Evolutionary conservation across 192 early-diverging fungal species (phyloP).

Genomic region (Mortierella claussenii): DNA sequence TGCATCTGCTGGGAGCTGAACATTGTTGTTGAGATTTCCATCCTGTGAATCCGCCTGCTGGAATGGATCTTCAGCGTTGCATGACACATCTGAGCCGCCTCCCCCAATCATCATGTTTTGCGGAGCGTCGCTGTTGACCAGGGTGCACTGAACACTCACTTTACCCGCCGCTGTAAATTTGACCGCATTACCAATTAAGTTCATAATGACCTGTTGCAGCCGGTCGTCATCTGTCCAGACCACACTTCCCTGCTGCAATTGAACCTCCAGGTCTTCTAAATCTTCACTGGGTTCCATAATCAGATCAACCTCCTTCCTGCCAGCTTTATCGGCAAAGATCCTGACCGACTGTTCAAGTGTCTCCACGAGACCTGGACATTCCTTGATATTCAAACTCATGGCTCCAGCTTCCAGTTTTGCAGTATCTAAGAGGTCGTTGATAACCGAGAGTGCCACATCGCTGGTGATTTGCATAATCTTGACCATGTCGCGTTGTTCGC

Average conservation of each 20-base stretch:
- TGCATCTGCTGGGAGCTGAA: constrained; percentile 24
- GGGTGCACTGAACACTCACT: constrained; percentile 20
- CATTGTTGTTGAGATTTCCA: not conserved
- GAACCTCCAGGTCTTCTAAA: constrained; percentile 49
- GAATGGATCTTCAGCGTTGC: not conserved
- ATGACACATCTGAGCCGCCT: not conserved
- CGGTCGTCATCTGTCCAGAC: constrained; percentile 36
- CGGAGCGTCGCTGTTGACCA: not conserved
- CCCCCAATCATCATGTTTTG: not conserved
- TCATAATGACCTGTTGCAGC: constrained; percentile 58
- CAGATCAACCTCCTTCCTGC: constrained; percentile 54
- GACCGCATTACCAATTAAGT: constrained; percentile 65
- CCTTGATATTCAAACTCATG: constrained; percentile 54
- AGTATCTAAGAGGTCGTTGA: constrained; percentile 55
- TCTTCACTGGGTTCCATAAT: constrained; percentile 61
- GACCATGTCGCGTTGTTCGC: constrained; percentile 57
- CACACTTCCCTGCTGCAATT: constrained; percentile 27
- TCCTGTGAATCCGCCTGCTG: not conserved
- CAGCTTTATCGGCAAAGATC: constrained; percentile 52
- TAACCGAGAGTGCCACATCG: constrained; percentile 51
- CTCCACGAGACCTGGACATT: constrained; percentile 54
- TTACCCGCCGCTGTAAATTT: constrained; percentile 62
- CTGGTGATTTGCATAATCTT: constrained; percentile 56
- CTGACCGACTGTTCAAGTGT: constrained; percentile 53
- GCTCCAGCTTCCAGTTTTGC: constrained; percentile 55